These are phyloP conservation scores for Pleurotus salmoneostramineus DNA, from an alignment of 768 basidiomycete species.

Conservation along the genomic window DNA sequence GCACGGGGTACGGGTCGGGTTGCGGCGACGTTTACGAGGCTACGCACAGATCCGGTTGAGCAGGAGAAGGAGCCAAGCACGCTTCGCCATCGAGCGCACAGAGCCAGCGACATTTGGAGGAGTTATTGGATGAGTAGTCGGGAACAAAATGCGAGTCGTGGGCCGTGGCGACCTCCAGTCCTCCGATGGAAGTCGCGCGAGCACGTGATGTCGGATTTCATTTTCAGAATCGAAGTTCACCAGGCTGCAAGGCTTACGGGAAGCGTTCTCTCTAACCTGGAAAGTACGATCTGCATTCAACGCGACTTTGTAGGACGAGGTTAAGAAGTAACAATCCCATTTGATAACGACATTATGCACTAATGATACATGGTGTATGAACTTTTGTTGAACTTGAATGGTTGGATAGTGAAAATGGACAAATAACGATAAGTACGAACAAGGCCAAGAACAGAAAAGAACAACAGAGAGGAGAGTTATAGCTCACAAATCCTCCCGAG, in stretches of 20 bases:
- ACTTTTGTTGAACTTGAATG: too few relatives aligned
- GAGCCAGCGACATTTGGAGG: background rate
- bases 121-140: background rate
- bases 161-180: background rate
- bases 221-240: too few relatives aligned
- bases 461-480: background rate
- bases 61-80: background rate
- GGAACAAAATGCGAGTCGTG: background rate
- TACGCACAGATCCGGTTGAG: background rate
- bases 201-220: background rate
- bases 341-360: too few relatives aligned
- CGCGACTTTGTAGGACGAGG: too few relatives aligned
- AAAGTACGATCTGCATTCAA: too few relatives aligned
- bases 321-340: too few relatives aligned
- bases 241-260: too few relatives aligned
- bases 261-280: too few relatives aligned
- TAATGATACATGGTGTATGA: too few relatives aligned
- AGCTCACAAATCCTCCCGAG: background rate
- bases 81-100: background rate
- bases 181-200: background rate
- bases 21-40: background rate
- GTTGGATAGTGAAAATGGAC: background rate
- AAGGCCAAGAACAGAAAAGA: background rate
- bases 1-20: background rate
- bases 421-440: background rate